These are phyloP conservation scores for Fistulina hepatica DNA, from an alignment of 1,284 basidiomycete genomes.

Conservation along the genomic window DNA sequence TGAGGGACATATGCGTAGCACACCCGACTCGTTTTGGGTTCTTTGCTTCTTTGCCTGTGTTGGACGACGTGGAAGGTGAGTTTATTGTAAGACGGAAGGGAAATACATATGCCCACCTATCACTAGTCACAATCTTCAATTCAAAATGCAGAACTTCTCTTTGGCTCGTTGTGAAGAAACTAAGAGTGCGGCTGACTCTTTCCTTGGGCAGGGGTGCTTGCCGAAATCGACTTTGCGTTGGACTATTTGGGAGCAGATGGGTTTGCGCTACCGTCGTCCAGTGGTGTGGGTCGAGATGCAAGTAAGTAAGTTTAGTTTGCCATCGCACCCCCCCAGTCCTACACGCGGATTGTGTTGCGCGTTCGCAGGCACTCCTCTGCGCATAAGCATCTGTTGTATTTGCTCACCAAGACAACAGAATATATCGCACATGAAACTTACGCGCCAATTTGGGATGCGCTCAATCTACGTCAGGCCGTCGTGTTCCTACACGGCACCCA, in stretches of 20 bases:
- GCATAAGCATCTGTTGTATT: too few species aligned
- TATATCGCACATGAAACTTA: constrained; percentile 55
- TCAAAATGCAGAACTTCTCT: too few species aligned
- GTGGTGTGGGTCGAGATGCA: constrained; percentile 36
- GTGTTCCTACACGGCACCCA: constrained; percentile 65
- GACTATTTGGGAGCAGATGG: constrained; percentile 52
- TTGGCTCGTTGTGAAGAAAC: too few species aligned
- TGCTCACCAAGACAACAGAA: too few species aligned
- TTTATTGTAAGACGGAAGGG: neutral
- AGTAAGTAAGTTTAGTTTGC: too few species aligned
- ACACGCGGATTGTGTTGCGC: constrained; percentile 7
- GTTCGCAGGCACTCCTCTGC: neutral
- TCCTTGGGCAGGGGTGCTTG: constrained; percentile 33
- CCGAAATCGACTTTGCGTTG: constrained; percentile 46
- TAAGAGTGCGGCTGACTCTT: neutral
- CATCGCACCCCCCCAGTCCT: too few species aligned
- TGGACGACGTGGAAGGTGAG: constrained; percentile 48
- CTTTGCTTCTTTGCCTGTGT: constrained; percentile 50
- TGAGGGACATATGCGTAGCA: constrained; percentile 34
- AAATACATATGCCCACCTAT: too few species aligned
- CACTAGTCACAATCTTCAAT: too few species aligned
- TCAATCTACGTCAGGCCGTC: constrained; percentile 42
- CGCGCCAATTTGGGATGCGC: constrained; percentile 55
- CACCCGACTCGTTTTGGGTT: constrained; percentile 52
- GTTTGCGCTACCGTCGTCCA: constrained; percentile 50